Evolutionary conservation across 495 filamentous ascomycete species (phyloP).

Genomic region (Beverwykella pulmonaria): DNA sequence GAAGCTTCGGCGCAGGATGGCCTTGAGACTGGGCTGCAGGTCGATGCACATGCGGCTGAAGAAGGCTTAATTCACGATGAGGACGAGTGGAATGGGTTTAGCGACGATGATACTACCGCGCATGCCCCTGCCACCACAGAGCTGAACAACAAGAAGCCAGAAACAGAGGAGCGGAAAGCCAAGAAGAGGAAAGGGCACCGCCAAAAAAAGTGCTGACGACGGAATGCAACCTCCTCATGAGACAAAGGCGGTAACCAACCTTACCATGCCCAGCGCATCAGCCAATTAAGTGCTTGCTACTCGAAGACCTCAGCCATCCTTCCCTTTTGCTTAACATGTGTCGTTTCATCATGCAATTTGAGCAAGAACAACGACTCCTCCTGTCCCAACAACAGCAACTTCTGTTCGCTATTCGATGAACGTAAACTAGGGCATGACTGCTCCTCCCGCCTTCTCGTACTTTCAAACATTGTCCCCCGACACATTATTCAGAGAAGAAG

Average conservation of each 20-base stretch:
- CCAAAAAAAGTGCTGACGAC: not conserved
- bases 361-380: not conserved
- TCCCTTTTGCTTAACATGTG: not conserved
- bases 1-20: conserved; percentile 8
- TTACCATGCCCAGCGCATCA: not conserved
- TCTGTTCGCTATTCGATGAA: not conserved
- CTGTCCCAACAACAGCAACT: not conserved
- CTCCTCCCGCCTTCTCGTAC: not conserved
- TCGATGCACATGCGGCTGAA: conserved; percentile 9
- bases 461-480: not conserved
- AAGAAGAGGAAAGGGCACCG: not conserved
- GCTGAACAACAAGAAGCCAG: not conserved
- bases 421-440: not conserved
- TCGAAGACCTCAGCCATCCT: not conserved
- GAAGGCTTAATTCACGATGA: conserved; percentile 38
- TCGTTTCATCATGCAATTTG: not conserved
- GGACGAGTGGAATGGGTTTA: conserved; percentile 51
- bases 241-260: not conserved
- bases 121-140: not conserved
- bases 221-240: not conserved
- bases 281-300: not conserved
- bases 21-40: not conserved
- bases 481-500: too few species aligned
- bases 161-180: not conserved
- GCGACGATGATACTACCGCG: conserved; percentile 35